Percentiles rank a stretch among this genome's conserved stretches.
Evolutionary conservation across 352 stramenopile genomes (phyloP).

Genomic region (Saprolegnia parasitica): DNA sequence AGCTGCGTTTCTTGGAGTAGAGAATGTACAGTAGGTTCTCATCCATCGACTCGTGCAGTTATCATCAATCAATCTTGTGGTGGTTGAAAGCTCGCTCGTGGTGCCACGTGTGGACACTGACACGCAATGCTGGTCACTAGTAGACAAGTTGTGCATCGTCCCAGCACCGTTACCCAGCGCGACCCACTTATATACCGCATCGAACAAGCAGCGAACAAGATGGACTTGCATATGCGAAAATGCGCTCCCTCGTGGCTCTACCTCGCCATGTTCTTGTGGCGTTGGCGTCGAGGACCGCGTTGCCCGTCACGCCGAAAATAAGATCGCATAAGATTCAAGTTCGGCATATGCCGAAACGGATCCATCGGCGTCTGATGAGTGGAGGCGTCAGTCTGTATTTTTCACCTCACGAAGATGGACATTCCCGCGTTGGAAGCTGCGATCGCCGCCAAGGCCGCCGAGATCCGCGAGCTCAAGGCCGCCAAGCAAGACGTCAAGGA

Average conservation of each 20-base stretch:
- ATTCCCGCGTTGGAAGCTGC: conserved; percentile 6
- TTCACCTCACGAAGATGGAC: conserved; percentile 10
- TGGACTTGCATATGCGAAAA: too few relatives aligned
- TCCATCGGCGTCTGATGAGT: not conserved
- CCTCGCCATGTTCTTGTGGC: not conserved
- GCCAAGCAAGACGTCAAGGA: conserved; percentile 12
- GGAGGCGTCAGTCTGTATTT: conserved; percentile 11
- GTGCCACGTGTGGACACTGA: too few relatives aligned
- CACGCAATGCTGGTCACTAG: too few relatives aligned
- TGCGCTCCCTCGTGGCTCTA: not conserved
- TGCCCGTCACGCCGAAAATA: not conserved
- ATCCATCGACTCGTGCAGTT: too few relatives aligned
- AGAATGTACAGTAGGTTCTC: too few relatives aligned
- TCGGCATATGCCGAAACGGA: not conserved
- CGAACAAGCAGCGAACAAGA: too few relatives aligned
- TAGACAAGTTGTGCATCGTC: too few relatives aligned
- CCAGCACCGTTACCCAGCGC: too few relatives aligned
- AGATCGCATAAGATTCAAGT: not conserved
- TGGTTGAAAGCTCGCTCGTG: too few relatives aligned
- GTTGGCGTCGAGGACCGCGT: not conserved
- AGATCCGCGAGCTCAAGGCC: conserved; percentile 25
- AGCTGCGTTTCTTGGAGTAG: too few relatives aligned
- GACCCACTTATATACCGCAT: too few relatives aligned
- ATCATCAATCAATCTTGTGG: too few relatives aligned
- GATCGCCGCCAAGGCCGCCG: conserved; percentile 18